Evolutionary conservation across 768 basidiomycete genomes (phyloP).

Genomic region (Leccinum subgranulosum): DNA sequence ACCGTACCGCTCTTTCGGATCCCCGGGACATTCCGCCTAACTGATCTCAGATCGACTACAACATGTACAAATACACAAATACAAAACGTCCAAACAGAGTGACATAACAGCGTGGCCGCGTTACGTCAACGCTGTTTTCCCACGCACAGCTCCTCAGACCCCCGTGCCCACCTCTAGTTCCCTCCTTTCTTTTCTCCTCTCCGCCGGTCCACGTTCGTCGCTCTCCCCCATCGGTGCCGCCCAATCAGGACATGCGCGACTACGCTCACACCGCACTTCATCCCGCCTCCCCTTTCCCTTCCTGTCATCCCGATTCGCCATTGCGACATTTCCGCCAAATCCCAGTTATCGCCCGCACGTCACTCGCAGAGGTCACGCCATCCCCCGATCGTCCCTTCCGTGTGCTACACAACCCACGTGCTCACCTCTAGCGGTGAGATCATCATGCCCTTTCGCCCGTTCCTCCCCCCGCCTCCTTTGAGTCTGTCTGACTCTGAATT

Average conservation of each 20-base stretch:
- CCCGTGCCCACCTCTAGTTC: slow-evolving; percentile 8
- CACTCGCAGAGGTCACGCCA: neutral
- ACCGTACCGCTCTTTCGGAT: slow-evolving; percentile 32
- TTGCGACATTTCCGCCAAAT: neutral
- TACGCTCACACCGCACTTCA: slow-evolving; percentile 14
- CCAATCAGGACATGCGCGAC: slow-evolving; percentile 7
- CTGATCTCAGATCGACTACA: slow-evolving; percentile 27
- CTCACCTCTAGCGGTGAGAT: neutral
- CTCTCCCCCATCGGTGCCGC: slow-evolving; percentile 1
- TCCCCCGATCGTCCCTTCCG: neutral
- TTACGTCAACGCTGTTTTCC: slow-evolving; percentile 29
- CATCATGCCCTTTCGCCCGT: neutral
- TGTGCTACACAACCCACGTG: neutral
- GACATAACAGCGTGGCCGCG: slow-evolving; percentile 31
- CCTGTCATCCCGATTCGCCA: neutral
- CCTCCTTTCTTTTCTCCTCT: neutral
- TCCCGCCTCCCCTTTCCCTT: neutral
- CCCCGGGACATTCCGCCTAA: slow-evolving; percentile 32
- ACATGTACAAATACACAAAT: slow-evolving; percentile 9
- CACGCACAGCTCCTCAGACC: slow-evolving; percentile 30
- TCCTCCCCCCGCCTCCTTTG: neutral
- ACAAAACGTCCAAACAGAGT: slow-evolving; percentile 19
- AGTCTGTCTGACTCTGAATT: neutral
- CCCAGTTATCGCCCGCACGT: neutral
- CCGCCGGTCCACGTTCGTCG: slow-evolving; percentile 14